A percentile compares a stretch with the other conserved stretches of the same genome.
Conservation (phyloP, 768 basidiomycete species). For the Pleurotus tuoliensis region DNA sequence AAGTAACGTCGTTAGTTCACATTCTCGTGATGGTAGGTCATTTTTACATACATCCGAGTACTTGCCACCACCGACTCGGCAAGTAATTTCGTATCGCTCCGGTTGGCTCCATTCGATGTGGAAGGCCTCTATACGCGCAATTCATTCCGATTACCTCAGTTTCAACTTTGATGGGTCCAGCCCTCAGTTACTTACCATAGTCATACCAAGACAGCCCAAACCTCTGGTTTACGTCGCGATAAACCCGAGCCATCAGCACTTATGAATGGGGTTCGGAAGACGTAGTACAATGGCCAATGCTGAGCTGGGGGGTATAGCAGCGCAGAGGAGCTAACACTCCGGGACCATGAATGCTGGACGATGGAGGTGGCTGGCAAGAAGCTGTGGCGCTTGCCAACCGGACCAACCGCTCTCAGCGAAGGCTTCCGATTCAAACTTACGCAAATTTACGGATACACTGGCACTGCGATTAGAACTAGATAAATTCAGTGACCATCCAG, state of each 20-base stretch:
- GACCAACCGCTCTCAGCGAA: background rate
- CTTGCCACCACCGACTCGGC: conserved; percentile 61
- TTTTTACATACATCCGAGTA: conserved; percentile 51
- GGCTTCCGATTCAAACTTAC: conserved; percentile 1
- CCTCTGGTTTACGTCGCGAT: conserved; percentile 54
- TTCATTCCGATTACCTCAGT: background rate
- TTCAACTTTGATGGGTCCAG: background rate
- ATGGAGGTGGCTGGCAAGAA: no score
- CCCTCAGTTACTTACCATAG: conserved; percentile 39
- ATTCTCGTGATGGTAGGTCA: background rate
- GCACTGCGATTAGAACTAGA: background rate
- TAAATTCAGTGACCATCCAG: conserved; percentile 11
- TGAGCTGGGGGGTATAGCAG: background rate
- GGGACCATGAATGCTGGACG: background rate
- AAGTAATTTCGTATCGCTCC: conserved; percentile 63
- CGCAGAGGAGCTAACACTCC: background rate
- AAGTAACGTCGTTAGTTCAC: background rate
- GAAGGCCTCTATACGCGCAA: conserved; percentile 42
- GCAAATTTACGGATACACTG: background rate
- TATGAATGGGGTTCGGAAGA: background rate
- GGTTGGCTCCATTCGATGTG: conserved; percentile 62
- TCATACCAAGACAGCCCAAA: conserved; percentile 61
- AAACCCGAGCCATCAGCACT: conserved; percentile 42
- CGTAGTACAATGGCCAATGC: background rate
- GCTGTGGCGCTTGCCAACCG: no score